Conservation (phyloP, 2,329 filamentous ascomycete genomes). For the Colletotrichum paranaense region DNA sequence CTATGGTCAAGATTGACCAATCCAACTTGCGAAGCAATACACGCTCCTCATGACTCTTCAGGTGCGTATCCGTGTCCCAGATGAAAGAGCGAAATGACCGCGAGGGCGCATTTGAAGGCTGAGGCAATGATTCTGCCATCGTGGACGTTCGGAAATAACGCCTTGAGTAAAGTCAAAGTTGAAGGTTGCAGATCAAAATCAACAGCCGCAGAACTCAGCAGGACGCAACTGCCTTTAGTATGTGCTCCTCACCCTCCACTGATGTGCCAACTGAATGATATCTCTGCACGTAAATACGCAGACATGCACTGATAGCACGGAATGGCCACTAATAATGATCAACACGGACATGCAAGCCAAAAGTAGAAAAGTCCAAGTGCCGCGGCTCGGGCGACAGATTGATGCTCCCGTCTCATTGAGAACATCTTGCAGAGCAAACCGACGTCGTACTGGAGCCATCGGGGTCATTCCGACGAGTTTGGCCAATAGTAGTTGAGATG, state of each 20-base stretch:
- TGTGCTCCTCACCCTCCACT: no score
- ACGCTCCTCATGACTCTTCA: conserved; percentile 41
- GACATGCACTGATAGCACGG: background rate
- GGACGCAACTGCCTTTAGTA: background rate
- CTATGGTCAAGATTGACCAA: conserved; percentile 35
- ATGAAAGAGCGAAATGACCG: conserved; percentile 43
- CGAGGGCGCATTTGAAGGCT: background rate
- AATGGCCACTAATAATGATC: background rate
- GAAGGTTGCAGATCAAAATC: no score
- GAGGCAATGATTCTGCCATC: background rate
- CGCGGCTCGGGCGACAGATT: background rate
- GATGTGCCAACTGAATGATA: conserved; percentile 1
- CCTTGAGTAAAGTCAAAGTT: no score
- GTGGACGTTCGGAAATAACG: background rate
- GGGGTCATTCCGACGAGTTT: background rate
- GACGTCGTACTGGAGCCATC: background rate
- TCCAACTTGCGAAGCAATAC: conserved; percentile 42
- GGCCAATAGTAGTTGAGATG: conserved; percentile 4
- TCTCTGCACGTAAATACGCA: background rate
- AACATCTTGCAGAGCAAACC: background rate
- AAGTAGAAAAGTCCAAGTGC: conserved; percentile 5
- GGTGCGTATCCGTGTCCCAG: conserved; percentile 43
- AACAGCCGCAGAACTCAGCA: background rate
- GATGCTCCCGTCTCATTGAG: background rate
- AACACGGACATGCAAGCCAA: background rate